phyloP scores from a whole-genome alignment of 2,329 filamentous ascomycete species.

The Neocatenulostroma microsporum region DNA sequence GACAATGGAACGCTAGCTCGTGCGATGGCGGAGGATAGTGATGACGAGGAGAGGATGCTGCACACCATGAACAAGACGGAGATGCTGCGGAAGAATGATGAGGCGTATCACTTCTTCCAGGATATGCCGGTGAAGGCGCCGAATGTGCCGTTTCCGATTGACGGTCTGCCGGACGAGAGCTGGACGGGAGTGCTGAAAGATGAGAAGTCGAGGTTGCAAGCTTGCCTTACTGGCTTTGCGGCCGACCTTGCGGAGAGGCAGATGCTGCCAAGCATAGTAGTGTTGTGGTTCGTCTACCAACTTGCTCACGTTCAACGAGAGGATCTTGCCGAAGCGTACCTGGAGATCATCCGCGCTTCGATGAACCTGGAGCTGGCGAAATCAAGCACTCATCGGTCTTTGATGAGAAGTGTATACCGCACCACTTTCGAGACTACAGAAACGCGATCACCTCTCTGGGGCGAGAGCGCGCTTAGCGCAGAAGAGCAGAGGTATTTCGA shows the following conservation, averaged over 20 bases:
- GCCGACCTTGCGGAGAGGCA: conserved; percentile 31
- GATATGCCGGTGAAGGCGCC: conserved; percentile 7
- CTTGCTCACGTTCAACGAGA: conserved; percentile 25
- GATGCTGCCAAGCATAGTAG: conserved; percentile 31
- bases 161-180: conserved; percentile 23
- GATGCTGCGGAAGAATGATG: conserved; percentile 45
- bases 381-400: too few species aligned
- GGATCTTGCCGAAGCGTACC: conserved; percentile 31
- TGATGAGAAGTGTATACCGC: too few species aligned
- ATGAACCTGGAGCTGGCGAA: too few species aligned
- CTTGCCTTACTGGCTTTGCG: conserved; percentile 37
- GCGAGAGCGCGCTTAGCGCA: too few species aligned
- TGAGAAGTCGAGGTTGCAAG: conserved; percentile 28
- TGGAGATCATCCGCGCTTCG: conserved; percentile 22
- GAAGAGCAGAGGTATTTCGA: too few species aligned
- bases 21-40: too few species aligned
- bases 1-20: conserved; percentile 1
- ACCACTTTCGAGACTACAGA: too few species aligned
- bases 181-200: conserved; percentile 31
- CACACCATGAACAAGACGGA: conserved; percentile 55
- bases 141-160: conserved; percentile 22
- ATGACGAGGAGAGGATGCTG: conserved; percentile 45
- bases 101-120: conserved; percentile 55
- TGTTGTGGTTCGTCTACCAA: conserved; percentile 38
- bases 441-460: too few species aligned